Percentiles rank a stretch among this genome's conserved stretches.
Evolutionary conservation across 306 rosid species (phyloP).

Genomic region (apple (Malus domestica)): ASM211411v1 NC_041795.1:36299001-36299500

Average conservation of each 20-base stretch:
- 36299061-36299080: constrained; percentile 58
- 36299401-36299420: constrained; percentile 65
- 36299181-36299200: constrained; percentile 59
- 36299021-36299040: constrained; percentile 27
- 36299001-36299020: constrained; percentile 45
- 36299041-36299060: constrained; percentile 37
- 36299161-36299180: not conserved
- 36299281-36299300: constrained; percentile 50
- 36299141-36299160: not conserved
- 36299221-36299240: constrained; percentile 62
- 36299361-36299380: constrained; percentile 67
- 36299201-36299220: constrained; percentile 79
- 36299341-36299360: constrained; percentile 59
- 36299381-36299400: constrained; percentile 73
- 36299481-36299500: not conserved
- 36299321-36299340: constrained; percentile 61
- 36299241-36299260: constrained; percentile 72
- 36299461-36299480: not conserved
- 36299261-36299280: constrained; percentile 57
- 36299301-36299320: constrained; percentile 59
- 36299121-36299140: not conserved
- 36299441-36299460: constrained; percentile 44
- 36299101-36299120: not conserved
- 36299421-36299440: constrained; percentile 78
- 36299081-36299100: not conserved